A percentile compares a stretch with the other conserved stretches of the same genome.
Conservation (phyloP, 352 stramenopile species). For the Phytophthora agathidicida region DNA sequence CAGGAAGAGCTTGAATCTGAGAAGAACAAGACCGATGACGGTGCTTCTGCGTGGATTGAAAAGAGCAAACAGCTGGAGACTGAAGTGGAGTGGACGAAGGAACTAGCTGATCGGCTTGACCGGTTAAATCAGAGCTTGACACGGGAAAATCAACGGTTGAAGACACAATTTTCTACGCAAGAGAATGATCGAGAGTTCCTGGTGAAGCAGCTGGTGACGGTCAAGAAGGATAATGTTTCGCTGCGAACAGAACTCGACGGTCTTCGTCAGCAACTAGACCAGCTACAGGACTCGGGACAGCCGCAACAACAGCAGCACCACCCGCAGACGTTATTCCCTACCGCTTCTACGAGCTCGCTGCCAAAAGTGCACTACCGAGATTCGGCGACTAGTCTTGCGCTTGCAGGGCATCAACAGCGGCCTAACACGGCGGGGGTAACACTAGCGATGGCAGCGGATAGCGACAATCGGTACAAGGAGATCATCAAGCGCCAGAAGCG, state of each 20-base stretch:
- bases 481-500: conserved; percentile 93
- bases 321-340: conserved; percentile 17
- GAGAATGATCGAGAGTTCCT: conserved; percentile 95
- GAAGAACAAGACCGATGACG: conserved; percentile 91
- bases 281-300: conserved; percentile 46
- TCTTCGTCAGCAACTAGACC: conserved; percentile 60
- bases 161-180: conserved; percentile 92
- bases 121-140: conserved; percentile 90
- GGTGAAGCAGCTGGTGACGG: conserved; percentile 90
- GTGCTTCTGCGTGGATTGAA: conserved; percentile 91
- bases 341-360: conserved; percentile 49
- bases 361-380: conserved; percentile 41
- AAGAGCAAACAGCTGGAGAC: conserved; percentile 90
- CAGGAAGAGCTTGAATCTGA: conserved; percentile 93
- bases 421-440: conserved; percentile 29
- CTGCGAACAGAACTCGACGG: conserved; percentile 66
- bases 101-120: conserved; percentile 90
- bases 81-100: conserved; percentile 90
- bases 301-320: conserved; percentile 37
- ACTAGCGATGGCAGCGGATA: conserved; percentile 29
- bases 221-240: conserved; percentile 92
- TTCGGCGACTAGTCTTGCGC: conserved; percentile 13
- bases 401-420: conserved; percentile 19
- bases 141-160: conserved; percentile 88
- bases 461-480: conserved; percentile 91